These are phyloP conservation scores for Ambrosia hybrid DNA, from an alignment of 140 eudicot genomes.

Conservation along the genomic window DNA sequence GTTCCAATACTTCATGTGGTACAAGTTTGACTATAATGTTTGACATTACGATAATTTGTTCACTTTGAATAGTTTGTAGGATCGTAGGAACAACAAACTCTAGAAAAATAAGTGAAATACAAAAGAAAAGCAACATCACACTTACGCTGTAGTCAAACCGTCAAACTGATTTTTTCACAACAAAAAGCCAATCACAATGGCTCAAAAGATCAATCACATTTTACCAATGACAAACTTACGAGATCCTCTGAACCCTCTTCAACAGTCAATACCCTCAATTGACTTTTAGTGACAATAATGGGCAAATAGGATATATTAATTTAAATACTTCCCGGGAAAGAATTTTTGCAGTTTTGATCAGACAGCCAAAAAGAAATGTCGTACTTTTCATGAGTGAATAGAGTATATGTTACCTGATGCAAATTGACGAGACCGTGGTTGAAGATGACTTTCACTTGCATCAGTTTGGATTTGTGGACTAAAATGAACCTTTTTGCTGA, in stretches of 20 bases:
- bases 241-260: constrained; percentile 11
- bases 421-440: constrained; percentile 59
- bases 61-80: not conserved
- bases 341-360: not conserved
- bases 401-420: constrained; percentile 62
- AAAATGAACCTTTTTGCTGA: constrained; percentile 91
- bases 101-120: not conserved
- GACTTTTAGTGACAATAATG: not conserved
- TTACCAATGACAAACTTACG: constrained; percentile 12
- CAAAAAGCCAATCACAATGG: constrained; percentile 13
- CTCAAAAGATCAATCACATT: constrained; percentile 17
- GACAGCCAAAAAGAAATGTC: not conserved
- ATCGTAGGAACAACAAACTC: not conserved
- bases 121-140: not conserved
- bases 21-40: constrained; percentile 8
- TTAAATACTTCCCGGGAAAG: not conserved
- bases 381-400: constrained; percentile 3
- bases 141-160: not conserved
- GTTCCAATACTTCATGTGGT: constrained; percentile 8
- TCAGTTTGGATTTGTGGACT: constrained; percentile 68
- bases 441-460: constrained; percentile 60
- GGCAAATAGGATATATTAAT: not conserved
- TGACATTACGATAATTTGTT: not conserved
- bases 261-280: constrained; percentile 1
- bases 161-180: constrained; percentile 9